Evolutionary conservation across 768 basidiomycete species (phyloP), one percentile per base, ranked within the genome.

Genomic region (Mycena alexandri): DNA sequence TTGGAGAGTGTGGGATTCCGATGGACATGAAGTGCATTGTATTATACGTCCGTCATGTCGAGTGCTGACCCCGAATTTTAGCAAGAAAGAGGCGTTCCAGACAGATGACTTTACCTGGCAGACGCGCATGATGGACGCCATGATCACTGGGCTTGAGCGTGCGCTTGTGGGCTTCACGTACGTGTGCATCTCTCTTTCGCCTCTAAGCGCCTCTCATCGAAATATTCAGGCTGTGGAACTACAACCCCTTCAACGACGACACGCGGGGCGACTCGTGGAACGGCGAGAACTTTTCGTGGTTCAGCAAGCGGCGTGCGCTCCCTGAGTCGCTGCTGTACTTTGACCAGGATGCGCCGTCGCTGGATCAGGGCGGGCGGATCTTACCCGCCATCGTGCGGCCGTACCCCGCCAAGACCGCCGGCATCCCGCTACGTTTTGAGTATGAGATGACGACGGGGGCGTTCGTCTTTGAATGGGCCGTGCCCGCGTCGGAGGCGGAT

Each of bases 271-370:
- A 98, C 75, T 79, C 90, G 75, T 98, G 96, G 96, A 97, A 96
- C 72, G 94, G 93, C 59, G 96, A 99, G 79, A 98, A 96, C 80
- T 98, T 99, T 76, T 95, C 94, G 1, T 98, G 94, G 94, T 98
- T 95, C 85, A 89, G 89, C 73, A 80, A 81, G 47, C 79, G 77
- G 41, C 87, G 90, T 17, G 89, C 86, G 1, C 80, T 88, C 55
- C 91, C 86, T 1, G 74, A 84, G 0, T 85, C 85, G 0, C 74
- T 89, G 44, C 81, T 91, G 14, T 85, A 84, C 69, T 84, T 86
- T 61, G 83, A 86, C 11, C 93, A 93, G 77, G 81, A 80, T 21
- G 84, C 89, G 3, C 82, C 86, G n/a, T 87, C 89, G 7, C 84
- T 96, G 36, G 95, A 99, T 76, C 90, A 91, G 50, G 96, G 96